phyloP scores from a whole-genome alignment of 2,329 filamentous ascomycete species.

The Aschersonia sp. region DNA sequence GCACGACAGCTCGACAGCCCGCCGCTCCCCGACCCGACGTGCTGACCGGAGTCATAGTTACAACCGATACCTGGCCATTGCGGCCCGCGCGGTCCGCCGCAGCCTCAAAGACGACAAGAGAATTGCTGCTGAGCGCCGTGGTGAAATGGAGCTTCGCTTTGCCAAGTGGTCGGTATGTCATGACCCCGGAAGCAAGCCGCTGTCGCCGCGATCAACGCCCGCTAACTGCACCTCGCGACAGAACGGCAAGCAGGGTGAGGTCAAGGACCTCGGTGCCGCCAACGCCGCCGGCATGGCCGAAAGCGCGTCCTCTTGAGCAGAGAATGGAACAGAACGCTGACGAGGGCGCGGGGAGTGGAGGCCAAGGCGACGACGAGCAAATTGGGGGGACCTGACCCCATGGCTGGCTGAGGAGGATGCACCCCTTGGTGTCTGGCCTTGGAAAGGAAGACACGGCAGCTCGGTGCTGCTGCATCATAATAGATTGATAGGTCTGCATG shows the following conservation, averaged over 20 bases:
- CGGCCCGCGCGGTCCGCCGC: slow-evolving; percentile 85
- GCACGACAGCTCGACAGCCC: slow-evolving; percentile 1
- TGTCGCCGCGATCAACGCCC: not conserved
- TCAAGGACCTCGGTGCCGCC: slow-evolving; percentile 52
- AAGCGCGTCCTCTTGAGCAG: slow-evolving; percentile 20
- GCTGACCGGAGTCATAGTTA: slow-evolving; percentile 48
- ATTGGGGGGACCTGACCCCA: too few species aligned
- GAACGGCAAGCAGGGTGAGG: slow-evolving; percentile 93
- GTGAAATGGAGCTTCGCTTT: slow-evolving; percentile 78
- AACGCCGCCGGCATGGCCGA: slow-evolving; percentile 27
- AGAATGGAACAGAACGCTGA: not conserved
- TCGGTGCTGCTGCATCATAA: too few species aligned
- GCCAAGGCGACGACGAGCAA: too few species aligned
- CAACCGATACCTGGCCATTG: slow-evolving; percentile 98
- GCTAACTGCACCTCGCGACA: slow-evolving; percentile 30
- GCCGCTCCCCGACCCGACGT: not conserved
- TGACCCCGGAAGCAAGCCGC: not conserved
- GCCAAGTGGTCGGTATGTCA: slow-evolving; percentile 77
- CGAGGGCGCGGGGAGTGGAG: too few species aligned
- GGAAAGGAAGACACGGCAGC: too few species aligned
- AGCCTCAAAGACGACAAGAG: slow-evolving; percentile 94
- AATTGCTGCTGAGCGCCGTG: slow-evolving; percentile 74
- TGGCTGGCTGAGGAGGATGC: too few species aligned
- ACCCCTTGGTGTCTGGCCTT: too few species aligned
- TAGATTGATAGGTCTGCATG: too few species aligned